phyloP scores from a whole-genome alignment of 768 basidiomycete genomes.

The Neoboletus brunneissimus region DNA sequence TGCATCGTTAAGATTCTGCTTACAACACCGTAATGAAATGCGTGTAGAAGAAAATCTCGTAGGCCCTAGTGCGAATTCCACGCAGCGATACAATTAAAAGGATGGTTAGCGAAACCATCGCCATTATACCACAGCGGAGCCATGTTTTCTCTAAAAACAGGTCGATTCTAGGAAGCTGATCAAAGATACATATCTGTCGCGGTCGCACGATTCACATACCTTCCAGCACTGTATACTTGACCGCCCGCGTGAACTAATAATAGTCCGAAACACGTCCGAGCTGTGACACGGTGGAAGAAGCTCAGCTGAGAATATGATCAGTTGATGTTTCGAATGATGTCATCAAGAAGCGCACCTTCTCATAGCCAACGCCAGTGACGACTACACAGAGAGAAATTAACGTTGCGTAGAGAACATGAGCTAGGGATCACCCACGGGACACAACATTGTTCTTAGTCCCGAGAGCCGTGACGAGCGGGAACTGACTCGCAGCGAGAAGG shows the following conservation, averaged over 20 bases:
- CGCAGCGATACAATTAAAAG: conserved; percentile 48
- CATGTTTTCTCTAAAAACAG: conserved; percentile 5
- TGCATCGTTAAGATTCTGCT: conserved; percentile 3
- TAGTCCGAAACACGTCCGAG: conserved; percentile 45
- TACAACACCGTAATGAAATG: conserved; percentile 47
- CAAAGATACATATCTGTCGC: background rate
- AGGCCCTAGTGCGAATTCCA: conserved; percentile 42
- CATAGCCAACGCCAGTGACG: conserved; percentile 28
- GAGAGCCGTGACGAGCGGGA: conserved; percentile 43
- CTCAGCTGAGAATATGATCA: conserved; percentile 33
- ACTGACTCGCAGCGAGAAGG: conserved; percentile 35
- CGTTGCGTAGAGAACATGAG: background rate
- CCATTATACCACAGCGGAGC: conserved; percentile 36
- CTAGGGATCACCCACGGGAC: conserved; percentile 27
- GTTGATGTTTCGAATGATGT: background rate
- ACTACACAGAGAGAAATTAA: conserved; percentile 12
- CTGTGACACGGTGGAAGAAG: conserved; percentile 46
- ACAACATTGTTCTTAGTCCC: conserved; percentile 51
- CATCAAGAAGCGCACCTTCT: conserved; percentile 18
- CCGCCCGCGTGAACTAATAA: conserved; percentile 46
- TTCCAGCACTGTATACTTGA: background rate
- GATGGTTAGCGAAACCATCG: conserved; percentile 40
- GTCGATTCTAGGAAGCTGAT: background rate
- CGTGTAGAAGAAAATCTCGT: conserved; percentile 50
- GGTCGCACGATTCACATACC: conserved; percentile 1